These are phyloP conservation scores for Apiotrichum sp. DNA, from an alignment of 1,284 basidiomycete species.

Conservation along the genomic window DNA sequence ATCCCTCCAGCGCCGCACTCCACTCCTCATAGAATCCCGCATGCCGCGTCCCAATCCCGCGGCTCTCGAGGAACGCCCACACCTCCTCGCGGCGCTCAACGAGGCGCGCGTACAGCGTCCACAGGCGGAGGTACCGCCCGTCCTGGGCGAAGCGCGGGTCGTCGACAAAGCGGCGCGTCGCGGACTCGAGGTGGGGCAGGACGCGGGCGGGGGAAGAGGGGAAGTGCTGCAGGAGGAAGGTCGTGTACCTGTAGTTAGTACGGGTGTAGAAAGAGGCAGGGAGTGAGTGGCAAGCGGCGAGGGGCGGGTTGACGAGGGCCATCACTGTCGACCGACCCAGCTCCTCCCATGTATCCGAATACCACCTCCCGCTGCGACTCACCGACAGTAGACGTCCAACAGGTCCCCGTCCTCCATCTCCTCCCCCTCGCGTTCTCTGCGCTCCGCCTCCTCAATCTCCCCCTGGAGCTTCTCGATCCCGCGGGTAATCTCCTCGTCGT, in stretches of 20 bases:
- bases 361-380: conserved; percentile 9
- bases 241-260: conserved; percentile 32
- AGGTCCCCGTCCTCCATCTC: conserved; percentile 52
- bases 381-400: conserved; percentile 49
- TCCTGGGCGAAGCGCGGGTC: conserved; percentile 78
- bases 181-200: conserved; percentile 67
- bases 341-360: too few species aligned
- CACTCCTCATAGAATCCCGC: conserved; percentile 81
- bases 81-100: conserved; percentile 58
- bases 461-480: conserved; percentile 46
- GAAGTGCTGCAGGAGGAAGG: conserved; percentile 52
- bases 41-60: conserved; percentile 70
- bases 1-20: conserved; percentile 64
- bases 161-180: conserved; percentile 68
- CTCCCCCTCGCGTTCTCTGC: conserved; percentile 51
- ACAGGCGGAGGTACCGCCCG: conserved; percentile 79
- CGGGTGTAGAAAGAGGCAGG: neutral
- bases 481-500: conserved; percentile 43
- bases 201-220: conserved; percentile 60
- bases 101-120: conserved; percentile 71
- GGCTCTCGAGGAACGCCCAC: conserved; percentile 67
- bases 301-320: too few species aligned
- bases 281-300: neutral
- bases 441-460: conserved; percentile 46
- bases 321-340: too few species aligned